A percentile compares a stretch with the other conserved stretches of the same genome.
phyloP scores from a whole-genome alignment of 2,329 filamentous ascomycete species.

The Colletotrichum horii region DNA sequence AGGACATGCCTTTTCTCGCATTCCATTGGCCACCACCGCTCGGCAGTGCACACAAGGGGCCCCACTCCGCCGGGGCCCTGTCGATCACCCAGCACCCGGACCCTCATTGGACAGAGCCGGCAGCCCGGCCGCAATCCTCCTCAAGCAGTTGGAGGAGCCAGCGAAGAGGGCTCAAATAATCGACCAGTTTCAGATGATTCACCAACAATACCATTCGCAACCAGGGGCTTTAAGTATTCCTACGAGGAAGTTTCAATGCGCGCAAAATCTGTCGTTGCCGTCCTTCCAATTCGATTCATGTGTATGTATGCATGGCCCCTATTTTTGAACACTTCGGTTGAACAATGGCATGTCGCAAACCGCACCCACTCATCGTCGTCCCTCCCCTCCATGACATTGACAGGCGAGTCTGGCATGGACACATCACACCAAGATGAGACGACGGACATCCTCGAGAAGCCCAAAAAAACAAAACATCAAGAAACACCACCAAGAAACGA shows the following conservation, averaged over 20 bases:
- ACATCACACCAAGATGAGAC: not conserved
- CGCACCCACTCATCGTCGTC: not conserved
- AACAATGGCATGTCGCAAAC: not conserved
- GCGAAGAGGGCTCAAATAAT: not conserved
- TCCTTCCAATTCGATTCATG: not conserved
- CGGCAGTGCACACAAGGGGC: not conserved
- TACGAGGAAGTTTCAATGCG: not conserved
- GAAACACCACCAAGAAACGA: not conserved
- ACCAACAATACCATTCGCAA: not conserved
- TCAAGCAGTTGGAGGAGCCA: not conserved
- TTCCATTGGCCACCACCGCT: not conserved
- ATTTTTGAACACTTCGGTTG: not conserved
- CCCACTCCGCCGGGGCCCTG: not conserved
- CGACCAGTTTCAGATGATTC: not conserved
- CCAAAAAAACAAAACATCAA: not conserved
- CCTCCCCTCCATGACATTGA: not conserved
- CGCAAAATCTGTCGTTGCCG: not conserved
- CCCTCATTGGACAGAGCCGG: not conserved
- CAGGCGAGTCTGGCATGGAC: not conserved
- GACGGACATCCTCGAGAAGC: not conserved
- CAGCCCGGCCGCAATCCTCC: not conserved
- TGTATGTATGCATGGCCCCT: not conserved
- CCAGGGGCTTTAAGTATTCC: not conserved
- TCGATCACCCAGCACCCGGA: conserved; percentile 1
- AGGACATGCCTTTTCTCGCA: not conserved